These are phyloP conservation scores for Agrocybe pediades DNA, from an alignment of 768 basidiomycete genomes.

Conservation along the genomic window DNA sequence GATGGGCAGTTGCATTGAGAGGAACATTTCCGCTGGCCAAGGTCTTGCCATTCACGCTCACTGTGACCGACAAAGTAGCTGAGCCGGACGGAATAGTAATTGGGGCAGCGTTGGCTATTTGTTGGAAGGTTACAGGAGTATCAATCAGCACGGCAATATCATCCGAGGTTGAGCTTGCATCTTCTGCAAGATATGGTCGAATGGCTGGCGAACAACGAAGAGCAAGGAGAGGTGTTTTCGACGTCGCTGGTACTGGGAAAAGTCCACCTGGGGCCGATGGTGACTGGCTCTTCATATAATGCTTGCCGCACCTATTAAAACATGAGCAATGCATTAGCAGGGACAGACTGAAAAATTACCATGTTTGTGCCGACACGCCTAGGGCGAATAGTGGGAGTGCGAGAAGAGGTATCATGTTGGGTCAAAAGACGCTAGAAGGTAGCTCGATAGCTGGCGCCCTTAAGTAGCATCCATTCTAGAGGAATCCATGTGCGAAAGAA, in stretches of 20 bases:
- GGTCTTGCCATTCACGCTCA: conserved; percentile 45
- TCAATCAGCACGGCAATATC: conserved; percentile 54
- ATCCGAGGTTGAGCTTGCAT: conserved; percentile 30
- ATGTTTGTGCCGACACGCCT: conserved; percentile 18
- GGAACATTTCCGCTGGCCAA: conserved; percentile 47
- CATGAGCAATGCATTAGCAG: background rate
- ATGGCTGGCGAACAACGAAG: conserved; percentile 61
- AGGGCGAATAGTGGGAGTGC: conserved; percentile 3
- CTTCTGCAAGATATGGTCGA: conserved; percentile 61
- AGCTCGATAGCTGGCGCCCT: background rate
- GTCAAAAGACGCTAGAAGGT: background rate
- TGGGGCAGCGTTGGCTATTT: conserved; percentile 47
- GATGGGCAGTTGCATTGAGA: conserved; percentile 51
- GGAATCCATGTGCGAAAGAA: conserved; percentile 9
- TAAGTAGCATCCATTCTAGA: background rate
- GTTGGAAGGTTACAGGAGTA: conserved; percentile 46
- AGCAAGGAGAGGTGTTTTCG: conserved; percentile 46
- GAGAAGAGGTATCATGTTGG: conserved; percentile 5
- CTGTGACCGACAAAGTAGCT: conserved; percentile 39
- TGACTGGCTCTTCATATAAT: conserved; percentile 48
- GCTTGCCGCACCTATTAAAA: conserved; percentile 52
- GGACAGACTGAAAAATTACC: conserved; percentile 6
- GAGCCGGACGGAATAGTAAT: conserved; percentile 33
- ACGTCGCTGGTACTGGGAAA: conserved; percentile 13
- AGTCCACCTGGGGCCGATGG: conserved; percentile 43